Base-by-base conservation (phyloP, 371 early-diverging fungal genomes). In the Batrachochytrium dendrobatidis region DNA sequence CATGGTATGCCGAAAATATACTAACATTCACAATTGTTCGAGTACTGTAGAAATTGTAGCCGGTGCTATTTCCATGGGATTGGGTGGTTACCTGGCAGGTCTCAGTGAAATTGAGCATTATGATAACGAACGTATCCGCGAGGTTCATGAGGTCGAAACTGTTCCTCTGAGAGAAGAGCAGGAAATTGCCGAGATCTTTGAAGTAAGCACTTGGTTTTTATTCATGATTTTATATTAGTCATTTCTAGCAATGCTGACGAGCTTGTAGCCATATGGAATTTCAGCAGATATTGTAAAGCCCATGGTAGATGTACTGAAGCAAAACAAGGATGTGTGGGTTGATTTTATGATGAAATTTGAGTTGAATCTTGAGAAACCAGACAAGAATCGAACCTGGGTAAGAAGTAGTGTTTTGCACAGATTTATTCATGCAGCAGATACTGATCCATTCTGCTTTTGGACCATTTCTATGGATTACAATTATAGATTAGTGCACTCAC, bases 331-430 rank as follows among this genome's bases (percentile, higher is more conserved):
- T 32, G n/a, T 51, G n/a, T 63, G 63, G 67, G 63, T 70, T 8
- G 85, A 87, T 58, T 87, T 87, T 56, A 87, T 87, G 87, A 87
- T 87, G 87, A 76, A 80, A 57, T 84, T 85, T 68, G 86, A 87
- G 67, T 66, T 87, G 35, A 74, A 74, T 44, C 63, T 87, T 43
- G 84, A 85, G 62, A 75, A 71, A 68, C 87, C 86, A 30, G 79
- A 81, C 61, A 70, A 75, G 33, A 70, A 65, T 39, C 71, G 84
- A 43, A 73, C 81, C 34, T 83, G 83, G 83, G 35, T 52, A 26
- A 2, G 52, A 15, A 30, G 6, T 7, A 7, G 17, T n/a, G 17
- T 17, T 18, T 46, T 18, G 4, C 4, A 5, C 17, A 28, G 4
- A 6, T 6, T 4, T 18, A 22, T 46, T 22, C 4, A 4, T 46